phyloP scores from a whole-genome alignment of 306 rosid genomes.

The Psophocarpus tetragonolobus region DNA sequence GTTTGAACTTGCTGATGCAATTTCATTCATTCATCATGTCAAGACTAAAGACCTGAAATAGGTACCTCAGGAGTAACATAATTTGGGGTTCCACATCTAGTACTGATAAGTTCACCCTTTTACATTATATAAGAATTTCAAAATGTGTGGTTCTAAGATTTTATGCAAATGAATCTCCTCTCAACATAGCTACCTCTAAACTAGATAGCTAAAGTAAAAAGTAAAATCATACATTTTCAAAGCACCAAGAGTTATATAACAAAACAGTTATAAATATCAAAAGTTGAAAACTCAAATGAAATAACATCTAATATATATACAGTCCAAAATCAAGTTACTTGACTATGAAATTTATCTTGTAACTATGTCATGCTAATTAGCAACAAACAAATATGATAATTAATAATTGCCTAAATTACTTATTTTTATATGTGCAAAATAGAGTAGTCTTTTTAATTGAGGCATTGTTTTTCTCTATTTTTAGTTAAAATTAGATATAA shows the following conservation, averaged over 20 bases:
- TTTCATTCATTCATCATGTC: not conserved
- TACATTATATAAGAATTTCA: constrained; percentile 36
- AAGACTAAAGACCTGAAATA: constrained; percentile 8
- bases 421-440: no score
- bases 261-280: not conserved
- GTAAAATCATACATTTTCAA: not conserved
- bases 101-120: constrained; percentile 90
- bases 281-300: not conserved
- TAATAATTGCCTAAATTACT: no score
- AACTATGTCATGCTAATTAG: not conserved
- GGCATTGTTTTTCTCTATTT: no score
- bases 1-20: no score
- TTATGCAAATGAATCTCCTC: not conserved
- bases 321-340: not conserved
- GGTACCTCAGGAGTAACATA: constrained; percentile 98
- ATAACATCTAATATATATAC: not conserved
- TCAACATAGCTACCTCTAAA: no score
- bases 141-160: not conserved
- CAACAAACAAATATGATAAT: not conserved
- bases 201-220: not conserved
- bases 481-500: no score
- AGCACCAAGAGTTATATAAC: not conserved
- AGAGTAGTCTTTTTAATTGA: no score
- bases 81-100: constrained; percentile 98
- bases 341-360: not conserved